Percentiles rank a stretch among this genome's conserved stretches.
phyloP scores from a whole-genome alignment of 202 grass and related monocot species.

The Schoenoplectus tabernaemontani region DNA sequence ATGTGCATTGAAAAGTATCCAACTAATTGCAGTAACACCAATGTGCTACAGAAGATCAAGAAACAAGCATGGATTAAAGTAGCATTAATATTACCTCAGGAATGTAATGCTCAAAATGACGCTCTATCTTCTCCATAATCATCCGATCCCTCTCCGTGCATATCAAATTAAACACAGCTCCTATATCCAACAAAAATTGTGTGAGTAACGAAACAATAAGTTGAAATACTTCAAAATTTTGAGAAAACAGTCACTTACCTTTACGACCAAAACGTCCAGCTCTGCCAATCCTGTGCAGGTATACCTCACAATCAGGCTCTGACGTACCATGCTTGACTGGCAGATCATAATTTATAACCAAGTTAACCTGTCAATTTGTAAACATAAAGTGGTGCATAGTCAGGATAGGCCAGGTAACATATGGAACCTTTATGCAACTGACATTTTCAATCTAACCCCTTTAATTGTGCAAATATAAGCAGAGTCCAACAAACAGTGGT shows the following conservation, averaged over 20 bases:
- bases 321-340: slow-evolving; percentile 63
- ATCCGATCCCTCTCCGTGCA: slow-evolving; percentile 49
- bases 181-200: slow-evolving; percentile 38
- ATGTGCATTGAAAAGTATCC: slow-evolving; percentile 17
- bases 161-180: slow-evolving; percentile 90
- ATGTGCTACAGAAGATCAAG: not conserved
- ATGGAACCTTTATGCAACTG: not conserved
- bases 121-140: slow-evolving; percentile 88
- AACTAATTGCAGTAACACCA: not conserved
- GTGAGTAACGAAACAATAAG: slow-evolving; percentile 6
- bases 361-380: slow-evolving; percentile 65
- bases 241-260: slow-evolving; percentile 38
- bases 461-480: not conserved
- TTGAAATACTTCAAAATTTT: not conserved
- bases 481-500: not conserved
- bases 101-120: slow-evolving; percentile 61
- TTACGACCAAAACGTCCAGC: slow-evolving; percentile 94
- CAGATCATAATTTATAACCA: slow-evolving; percentile 94
- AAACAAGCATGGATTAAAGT: not conserved
- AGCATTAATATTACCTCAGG: slow-evolving; percentile 35
- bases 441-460: slow-evolving; percentile 1
- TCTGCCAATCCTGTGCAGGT: slow-evolving; percentile 94
- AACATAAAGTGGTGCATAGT: no score
- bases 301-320: slow-evolving; percentile 92
- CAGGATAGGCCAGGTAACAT: not conserved